Evolutionary conservation across 192 early-diverging fungal genomes (phyloP).

Genomic region (Kappamyces sp.): DNA sequence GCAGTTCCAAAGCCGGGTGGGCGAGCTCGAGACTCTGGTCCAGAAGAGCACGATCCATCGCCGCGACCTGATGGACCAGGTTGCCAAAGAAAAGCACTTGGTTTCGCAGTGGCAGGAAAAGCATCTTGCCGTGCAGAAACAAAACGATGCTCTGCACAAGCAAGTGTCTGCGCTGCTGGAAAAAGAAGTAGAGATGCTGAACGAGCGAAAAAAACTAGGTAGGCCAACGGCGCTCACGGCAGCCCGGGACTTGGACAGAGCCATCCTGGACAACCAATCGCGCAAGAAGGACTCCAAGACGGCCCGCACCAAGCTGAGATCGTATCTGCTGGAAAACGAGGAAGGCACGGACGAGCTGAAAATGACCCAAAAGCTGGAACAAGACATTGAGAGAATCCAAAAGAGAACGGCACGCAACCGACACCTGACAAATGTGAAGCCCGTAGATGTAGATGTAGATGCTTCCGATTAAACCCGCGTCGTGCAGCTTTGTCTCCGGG

Average conservation of each 20-base stretch:
- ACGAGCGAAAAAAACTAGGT: constrained; percentile 34
- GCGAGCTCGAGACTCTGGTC: constrained; percentile 24
- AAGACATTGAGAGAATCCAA: constrained; percentile 41
- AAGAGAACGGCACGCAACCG: too few relatives aligned
- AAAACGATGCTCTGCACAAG: constrained; percentile 18
- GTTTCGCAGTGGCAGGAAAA: constrained; percentile 12
- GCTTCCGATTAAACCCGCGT: too few relatives aligned
- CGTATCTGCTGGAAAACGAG: neutral
- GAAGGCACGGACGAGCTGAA: constrained; percentile 8
- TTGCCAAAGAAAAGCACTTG: constrained; percentile 31
- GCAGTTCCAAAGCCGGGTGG: constrained; percentile 9
- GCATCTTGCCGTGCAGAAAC: constrained; percentile 22
- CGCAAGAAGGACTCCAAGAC: constrained; percentile 23
- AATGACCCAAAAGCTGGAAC: constrained; percentile 25
- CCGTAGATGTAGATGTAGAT: too few relatives aligned
- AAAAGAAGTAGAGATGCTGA: constrained; percentile 29
- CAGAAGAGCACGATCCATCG: neutral
- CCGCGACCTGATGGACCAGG: constrained; percentile 22
- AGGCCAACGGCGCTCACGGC: neutral
- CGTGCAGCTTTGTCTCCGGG: too few relatives aligned
- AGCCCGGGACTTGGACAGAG: constrained; percentile 39
- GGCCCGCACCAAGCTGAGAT: constrained; percentile 12
- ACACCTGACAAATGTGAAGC: too few relatives aligned
- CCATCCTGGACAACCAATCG: constrained; percentile 29
- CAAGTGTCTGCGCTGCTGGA: constrained; percentile 18